Base-by-base conservation (phyloP, 2,329 filamentous ascomycete species). In the Colletotrichum musae region DNA sequence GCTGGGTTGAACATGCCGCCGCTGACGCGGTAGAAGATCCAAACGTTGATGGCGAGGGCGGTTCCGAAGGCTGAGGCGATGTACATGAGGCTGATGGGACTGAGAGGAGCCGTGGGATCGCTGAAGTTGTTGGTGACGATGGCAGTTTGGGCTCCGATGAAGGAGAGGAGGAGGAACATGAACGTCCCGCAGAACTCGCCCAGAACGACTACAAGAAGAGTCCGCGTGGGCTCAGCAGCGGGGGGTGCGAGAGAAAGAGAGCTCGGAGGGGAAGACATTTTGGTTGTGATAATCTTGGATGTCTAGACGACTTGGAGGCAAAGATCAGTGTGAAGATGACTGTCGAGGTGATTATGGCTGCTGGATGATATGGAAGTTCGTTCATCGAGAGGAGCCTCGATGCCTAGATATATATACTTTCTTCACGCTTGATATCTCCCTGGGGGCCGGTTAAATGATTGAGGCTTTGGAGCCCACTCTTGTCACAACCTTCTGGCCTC, bases 1-100 rank as follows among this genome's bases (percentile, higher is more conserved):
- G 48, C 53, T 26, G 85, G 85, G 73, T 87, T 87, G 71, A 87
- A 86, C 78, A 85, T 80, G 59, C 84, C 84, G 41, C 84, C 84
- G 4, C 82, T 86, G 26, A 89, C 81, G 53, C 87, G 83, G 73
- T 83, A 89, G 74, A 89, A 89, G 39, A 86, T 81, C 86, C 86
- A 89, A 16, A 87, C 86, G 62, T 86, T 88, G 69, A 86, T 82
- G 43, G 83, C 80, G 26, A 89, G 75, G 5, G 85, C 82, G 15
- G 84, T 76, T 41, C 85, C 85, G 65, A 88, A 88, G 48, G 81
- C 79, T 1, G 83, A 72, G 72, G 85, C 87, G 26, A 88, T 74
- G 51, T 88, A 75, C 73, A 58, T 74, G 70, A 64, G 79, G 80
- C 66, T 78, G 76, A 59, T 75, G 60, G 59, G 81, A 0, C 41